These are phyloP conservation scores for Clavispora fructus DNA, from an alignment of 805 yeast genomes.

Conservation along the genomic window DNA sequence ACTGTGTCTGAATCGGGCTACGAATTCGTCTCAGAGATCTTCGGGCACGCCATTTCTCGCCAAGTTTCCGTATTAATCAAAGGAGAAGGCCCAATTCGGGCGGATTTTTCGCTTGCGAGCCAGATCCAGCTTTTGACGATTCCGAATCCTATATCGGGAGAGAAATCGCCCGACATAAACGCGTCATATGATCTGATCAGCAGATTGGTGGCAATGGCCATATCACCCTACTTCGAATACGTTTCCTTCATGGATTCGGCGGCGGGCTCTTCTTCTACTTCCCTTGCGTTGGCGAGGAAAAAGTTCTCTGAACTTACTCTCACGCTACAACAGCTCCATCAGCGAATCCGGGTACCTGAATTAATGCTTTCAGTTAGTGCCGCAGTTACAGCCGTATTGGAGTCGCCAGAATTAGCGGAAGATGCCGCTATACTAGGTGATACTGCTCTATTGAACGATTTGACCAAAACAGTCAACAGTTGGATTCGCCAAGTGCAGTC, in stretches of 20 bases:
- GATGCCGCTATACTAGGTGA: slow-evolving; percentile 27
- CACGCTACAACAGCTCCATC: slow-evolving; percentile 64
- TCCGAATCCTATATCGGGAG: slow-evolving; percentile 2
- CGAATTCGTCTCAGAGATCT: slow-evolving; percentile 3
- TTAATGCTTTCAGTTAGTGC: slow-evolving; percentile 50
- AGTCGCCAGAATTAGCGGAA: slow-evolving; percentile 27
- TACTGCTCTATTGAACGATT: slow-evolving; percentile 52
- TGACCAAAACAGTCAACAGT: slow-evolving; percentile 64
- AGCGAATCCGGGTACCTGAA: slow-evolving; percentile 65
- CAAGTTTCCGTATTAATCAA: slow-evolving; percentile 6
- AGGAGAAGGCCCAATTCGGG: slow-evolving; percentile 5
- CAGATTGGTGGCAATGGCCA: slow-evolving; percentile 55
- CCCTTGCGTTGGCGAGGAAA: slow-evolving; percentile 31
- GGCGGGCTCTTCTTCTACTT: slow-evolving; percentile 4
- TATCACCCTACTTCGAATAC: slow-evolving; percentile 66
- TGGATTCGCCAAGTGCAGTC: slow-evolving; percentile 68
- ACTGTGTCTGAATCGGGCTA: slow-evolving; percentile 1
- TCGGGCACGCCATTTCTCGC: not conserved
- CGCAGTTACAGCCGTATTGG: slow-evolving; percentile 21
- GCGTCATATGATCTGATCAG: slow-evolving; percentile 49
- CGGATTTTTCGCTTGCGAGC: slow-evolving; percentile 3
- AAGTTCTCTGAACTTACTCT: slow-evolving; percentile 64
- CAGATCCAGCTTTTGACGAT: slow-evolving; percentile 14
- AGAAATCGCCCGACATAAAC: slow-evolving; percentile 1
- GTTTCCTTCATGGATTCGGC: slow-evolving; percentile 16